phyloP scores from a whole-genome alignment of 2,329 filamentous ascomycete species.

The Pseudocercospora eumusae region DNA sequence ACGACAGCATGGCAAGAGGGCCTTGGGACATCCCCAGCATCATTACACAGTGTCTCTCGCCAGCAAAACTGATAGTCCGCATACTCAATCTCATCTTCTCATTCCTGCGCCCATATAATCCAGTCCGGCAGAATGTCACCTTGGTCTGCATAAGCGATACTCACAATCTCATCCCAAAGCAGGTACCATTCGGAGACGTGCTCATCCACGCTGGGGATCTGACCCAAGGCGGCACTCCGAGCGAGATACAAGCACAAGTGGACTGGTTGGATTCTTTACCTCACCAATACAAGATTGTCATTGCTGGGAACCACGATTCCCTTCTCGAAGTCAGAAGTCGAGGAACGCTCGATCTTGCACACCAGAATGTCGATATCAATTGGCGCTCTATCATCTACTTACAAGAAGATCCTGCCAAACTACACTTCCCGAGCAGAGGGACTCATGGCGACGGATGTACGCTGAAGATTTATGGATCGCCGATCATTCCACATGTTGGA shows the following conservation, averaged over 20 bases:
- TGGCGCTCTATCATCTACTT: constrained; percentile 74
- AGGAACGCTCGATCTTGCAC: constrained; percentile 48
- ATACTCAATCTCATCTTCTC: constrained; percentile 55
- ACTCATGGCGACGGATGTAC: constrained; percentile 50
- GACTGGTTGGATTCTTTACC: constrained; percentile 77
- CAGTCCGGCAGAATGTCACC: constrained; percentile 60
- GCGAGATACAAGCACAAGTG: constrained; percentile 77
- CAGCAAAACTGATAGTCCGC: constrained; percentile 46
- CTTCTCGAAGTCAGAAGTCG: constrained; percentile 73
- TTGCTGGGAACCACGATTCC: constrained; percentile 87
- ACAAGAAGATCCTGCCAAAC: constrained; percentile 65
- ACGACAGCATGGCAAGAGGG: constrained; percentile 3
- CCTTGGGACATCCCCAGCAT: constrained; percentile 2
- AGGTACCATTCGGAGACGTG: constrained; percentile 75
- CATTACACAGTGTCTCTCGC: constrained; percentile 32
- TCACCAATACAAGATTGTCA: constrained; percentile 76
- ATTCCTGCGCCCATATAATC: constrained; percentile 65
- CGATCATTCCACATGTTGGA: constrained; percentile 71
- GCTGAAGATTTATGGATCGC: constrained; percentile 75
- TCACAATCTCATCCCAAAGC: constrained; percentile 60
- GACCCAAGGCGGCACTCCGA: constrained; percentile 68
- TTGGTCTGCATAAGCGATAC: constrained; percentile 92
- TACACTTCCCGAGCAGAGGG: constrained; percentile 56
- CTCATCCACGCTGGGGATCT: constrained; percentile 90
- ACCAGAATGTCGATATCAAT: constrained; percentile 59